These are phyloP conservation scores for Meira nashicola DNA, from an alignment of 1,284 basidiomycete genomes.

Conservation along the genomic window DNA sequence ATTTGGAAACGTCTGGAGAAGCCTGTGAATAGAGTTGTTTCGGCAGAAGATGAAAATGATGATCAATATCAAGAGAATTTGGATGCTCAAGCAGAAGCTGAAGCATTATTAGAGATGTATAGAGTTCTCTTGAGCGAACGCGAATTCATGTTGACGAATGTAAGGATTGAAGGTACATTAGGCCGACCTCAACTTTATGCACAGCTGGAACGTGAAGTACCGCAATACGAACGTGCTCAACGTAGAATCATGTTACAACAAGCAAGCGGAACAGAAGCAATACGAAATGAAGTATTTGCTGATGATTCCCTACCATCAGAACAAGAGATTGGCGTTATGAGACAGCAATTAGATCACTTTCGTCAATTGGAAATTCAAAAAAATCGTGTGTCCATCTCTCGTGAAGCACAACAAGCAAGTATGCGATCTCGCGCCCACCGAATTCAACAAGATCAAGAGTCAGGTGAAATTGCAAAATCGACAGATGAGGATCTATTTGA, in stretches of 20 bases:
- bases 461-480: neutral
- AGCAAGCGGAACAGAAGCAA: conserved; percentile 17
- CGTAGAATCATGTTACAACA: conserved; percentile 19
- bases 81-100: conserved; percentile 47
- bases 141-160: conserved; percentile 39
- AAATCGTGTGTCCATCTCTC: conserved; percentile 17
- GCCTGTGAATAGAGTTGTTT: conserved; percentile 45
- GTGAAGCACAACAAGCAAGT: neutral
- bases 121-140: conserved; percentile 40
- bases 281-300: conserved; percentile 19
- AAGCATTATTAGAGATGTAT: conserved; percentile 48
- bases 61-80: conserved; percentile 49
- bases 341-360: conserved; percentile 39
- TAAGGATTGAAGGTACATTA: conserved; percentile 32
- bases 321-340: conserved; percentile 26
- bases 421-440: neutral
- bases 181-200: conserved; percentile 33
- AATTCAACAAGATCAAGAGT: neutral
- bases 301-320: conserved; percentile 12
- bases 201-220: conserved; percentile 24
- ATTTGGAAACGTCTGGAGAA: conserved; percentile 29
- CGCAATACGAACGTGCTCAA: conserved; percentile 14
- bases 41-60: conserved; percentile 39
- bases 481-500: too few species aligned
- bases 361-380: conserved; percentile 34